A percentile compares a stretch with the other conserved stretches of the same genome.
phyloP scores from a whole-genome alignment of 495 filamentous ascomycete genomes.

The Daldinia bambusicola region DNA sequence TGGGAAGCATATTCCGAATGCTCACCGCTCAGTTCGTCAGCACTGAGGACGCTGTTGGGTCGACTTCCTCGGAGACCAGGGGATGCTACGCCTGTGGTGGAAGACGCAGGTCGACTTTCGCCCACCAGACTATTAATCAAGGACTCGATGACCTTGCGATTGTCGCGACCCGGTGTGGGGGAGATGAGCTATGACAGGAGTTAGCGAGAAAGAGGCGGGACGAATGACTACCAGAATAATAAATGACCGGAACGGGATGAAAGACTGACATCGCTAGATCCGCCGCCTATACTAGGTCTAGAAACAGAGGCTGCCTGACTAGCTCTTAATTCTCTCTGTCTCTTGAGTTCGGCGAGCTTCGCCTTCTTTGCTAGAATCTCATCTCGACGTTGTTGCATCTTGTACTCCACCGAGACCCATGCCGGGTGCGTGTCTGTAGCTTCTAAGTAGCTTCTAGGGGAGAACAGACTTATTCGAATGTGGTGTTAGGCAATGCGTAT shows the following conservation, averaged over 20 bases:
- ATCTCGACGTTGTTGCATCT: conserved; percentile 86
- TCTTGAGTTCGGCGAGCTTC: conserved; percentile 93
- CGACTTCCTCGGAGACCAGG: conserved; percentile 76
- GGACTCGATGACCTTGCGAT: conserved; percentile 81
- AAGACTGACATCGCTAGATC: conserved; percentile 60
- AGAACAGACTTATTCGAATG: not conserved
- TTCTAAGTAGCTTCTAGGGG: not conserved
- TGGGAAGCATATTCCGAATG: conserved; percentile 66
- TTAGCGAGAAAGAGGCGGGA: conserved; percentile 44
- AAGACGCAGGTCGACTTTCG: conserved; percentile 77
- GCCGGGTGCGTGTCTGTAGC: conserved; percentile 39
- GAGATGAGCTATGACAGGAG: conserved; percentile 65
- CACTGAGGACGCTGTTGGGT: conserved; percentile 84
- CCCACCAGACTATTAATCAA: conserved; percentile 83
- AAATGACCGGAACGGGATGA: not conserved
- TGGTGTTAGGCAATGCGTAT: not conserved
- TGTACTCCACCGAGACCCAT: conserved; percentile 55
- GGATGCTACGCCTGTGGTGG: conserved; percentile 70
- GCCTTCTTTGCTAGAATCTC: conserved; percentile 95
- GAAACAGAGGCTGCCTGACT: conserved; percentile 70
- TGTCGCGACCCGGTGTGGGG: conserved; percentile 75
- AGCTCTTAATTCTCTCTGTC: conserved; percentile 83
- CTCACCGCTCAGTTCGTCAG: conserved; percentile 76
- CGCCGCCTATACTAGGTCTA: conserved; percentile 67
- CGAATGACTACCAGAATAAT: not conserved